Conservation (phyloP, 2,329 filamentous ascomycete species). For the Colletotrichum sp. region DNA sequence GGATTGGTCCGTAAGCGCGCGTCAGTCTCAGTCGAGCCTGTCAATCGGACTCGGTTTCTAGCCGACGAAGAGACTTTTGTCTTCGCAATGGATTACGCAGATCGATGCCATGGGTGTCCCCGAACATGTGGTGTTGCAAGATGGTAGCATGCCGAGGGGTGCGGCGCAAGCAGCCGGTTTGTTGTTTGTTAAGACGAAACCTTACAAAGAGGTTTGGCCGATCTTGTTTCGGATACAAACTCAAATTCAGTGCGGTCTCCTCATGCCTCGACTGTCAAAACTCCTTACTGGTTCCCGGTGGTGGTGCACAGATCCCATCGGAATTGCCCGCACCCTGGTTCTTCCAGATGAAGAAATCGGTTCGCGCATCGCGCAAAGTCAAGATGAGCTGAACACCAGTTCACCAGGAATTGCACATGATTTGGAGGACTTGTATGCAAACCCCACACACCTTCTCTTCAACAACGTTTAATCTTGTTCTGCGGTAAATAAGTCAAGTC, state of each 20-base stretch:
- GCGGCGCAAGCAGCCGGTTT: neutral
- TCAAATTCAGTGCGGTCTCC: neutral
- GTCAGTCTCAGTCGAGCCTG: neutral
- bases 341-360: neutral
- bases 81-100: conserved; percentile 2
- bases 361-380: neutral
- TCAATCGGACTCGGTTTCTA: neutral
- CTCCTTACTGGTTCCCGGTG: neutral
- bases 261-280: neutral
- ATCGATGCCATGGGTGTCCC: neutral
- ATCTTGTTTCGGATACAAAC: neutral
- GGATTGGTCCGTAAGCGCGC: neutral
- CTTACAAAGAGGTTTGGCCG: neutral
- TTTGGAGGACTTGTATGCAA: neutral
- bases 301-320: neutral
- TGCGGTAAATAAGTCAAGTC: neutral
- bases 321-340: neutral
- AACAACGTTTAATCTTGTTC: neutral
- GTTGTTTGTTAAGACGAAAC: neutral
- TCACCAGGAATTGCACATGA: neutral
- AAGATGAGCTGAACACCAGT: neutral
- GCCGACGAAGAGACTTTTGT: neutral
- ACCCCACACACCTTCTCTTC: neutral
- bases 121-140: neutral
- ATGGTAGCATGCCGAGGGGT: neutral